phyloP scores from a whole-genome alignment of 2,329 filamentous ascomycete genomes.

The Aureobasidium subglaciale region DNA sequence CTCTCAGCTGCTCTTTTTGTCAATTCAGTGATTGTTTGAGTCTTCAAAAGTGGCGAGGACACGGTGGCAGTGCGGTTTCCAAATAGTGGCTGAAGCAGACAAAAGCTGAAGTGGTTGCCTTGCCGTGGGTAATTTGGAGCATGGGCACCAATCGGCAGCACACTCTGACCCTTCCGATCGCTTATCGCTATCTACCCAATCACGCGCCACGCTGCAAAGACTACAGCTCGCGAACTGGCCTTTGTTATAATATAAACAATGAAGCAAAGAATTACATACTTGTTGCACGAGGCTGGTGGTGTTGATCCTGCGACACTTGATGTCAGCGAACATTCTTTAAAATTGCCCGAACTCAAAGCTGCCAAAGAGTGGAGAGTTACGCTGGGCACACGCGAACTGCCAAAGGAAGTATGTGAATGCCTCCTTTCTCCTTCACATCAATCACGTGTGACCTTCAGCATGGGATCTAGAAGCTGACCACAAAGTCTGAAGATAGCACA shows the following conservation, averaged over 20 bases:
- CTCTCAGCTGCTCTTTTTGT: not conserved
- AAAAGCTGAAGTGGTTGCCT: conserved; percentile 13
- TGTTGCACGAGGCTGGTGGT: conserved; percentile 56
- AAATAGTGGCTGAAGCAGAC: not conserved
- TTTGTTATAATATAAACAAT: conserved; percentile 38
- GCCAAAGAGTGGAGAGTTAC: conserved; percentile 76
- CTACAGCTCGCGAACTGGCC: conserved; percentile 5
- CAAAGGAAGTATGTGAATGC: conserved; percentile 46
- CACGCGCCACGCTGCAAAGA: not conserved
- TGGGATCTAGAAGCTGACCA: too few species aligned
- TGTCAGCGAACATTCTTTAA: conserved; percentile 47
- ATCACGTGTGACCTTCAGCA: too few species aligned
- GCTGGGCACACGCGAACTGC: conserved; percentile 65
- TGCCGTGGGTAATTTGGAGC: conserved; percentile 10
- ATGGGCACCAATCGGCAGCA: not conserved
- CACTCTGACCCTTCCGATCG: not conserved
- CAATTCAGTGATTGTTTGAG: not conserved
- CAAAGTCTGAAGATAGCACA: conserved; percentile 46
- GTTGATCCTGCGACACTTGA: conserved; percentile 59
- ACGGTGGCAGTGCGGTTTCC: conserved; percentile 2
- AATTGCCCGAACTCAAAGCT: conserved; percentile 55
- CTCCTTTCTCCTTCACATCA: not conserved
- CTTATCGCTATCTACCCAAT: conserved; percentile 1
- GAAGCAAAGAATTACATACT: conserved; percentile 70
- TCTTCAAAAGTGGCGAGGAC: conserved; percentile 15